phyloP scores from a whole-genome alignment of 2,329 filamentous ascomycete species.

The Penicillium sp. region DNA sequence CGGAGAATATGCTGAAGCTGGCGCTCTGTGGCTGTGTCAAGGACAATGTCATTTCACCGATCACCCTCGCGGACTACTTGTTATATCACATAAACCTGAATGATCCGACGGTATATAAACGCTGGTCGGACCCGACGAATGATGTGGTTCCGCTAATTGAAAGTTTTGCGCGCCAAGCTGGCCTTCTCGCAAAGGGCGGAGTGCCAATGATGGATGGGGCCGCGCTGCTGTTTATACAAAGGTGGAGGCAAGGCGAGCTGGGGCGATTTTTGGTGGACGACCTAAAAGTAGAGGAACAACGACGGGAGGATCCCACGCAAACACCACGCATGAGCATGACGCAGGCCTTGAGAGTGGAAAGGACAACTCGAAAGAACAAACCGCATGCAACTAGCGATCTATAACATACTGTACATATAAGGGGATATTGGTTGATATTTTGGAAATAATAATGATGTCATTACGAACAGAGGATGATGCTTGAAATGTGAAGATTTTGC shows the following conservation, averaged over 20 bases:
- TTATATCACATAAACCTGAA: constrained; percentile 71
- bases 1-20: constrained; percentile 89
- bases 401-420: constrained; percentile 21
- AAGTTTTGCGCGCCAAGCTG: constrained; percentile 62
- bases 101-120: constrained; percentile 54
- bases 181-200: constrained; percentile 66
- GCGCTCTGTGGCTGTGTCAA: constrained; percentile 84
- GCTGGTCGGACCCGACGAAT: constrained; percentile 67
- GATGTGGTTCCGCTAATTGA: constrained; percentile 66
- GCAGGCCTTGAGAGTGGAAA: constrained; percentile 37
- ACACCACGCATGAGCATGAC: constrained; percentile 35
- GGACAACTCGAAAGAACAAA: constrained; percentile 25
- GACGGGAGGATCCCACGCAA: constrained; percentile 32
- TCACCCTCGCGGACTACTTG: constrained; percentile 79
- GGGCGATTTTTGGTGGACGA: constrained; percentile 74
- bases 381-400: constrained; percentile 15
- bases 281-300: constrained; percentile 54
- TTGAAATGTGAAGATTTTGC: constrained; percentile 16
- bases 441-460: constrained; percentile 8
- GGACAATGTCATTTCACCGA: constrained; percentile 68
- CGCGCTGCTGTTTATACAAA: constrained; percentile 69
- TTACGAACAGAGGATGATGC: constrained; percentile 13
- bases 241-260: constrained; percentile 68
- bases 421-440: not conserved
- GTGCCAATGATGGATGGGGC: constrained; percentile 61